Evolutionary conservation across 73 alveolate genomes (phyloP), one percentile per base, ranked within the genome.

Genomic region (Paramecium biaurelia): DNA sequence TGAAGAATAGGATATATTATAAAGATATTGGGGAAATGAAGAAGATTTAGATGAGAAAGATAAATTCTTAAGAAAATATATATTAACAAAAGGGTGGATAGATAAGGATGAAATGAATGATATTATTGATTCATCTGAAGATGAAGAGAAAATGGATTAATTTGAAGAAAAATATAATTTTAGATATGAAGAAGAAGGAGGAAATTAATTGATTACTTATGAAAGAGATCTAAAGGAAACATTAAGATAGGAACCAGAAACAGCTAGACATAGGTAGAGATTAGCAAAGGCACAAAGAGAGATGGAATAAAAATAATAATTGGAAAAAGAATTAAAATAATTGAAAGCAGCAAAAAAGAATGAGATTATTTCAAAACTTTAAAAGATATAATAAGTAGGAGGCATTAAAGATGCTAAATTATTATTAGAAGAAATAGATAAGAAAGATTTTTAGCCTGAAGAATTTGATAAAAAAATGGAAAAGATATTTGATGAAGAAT

Each of bases 31-130:
- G 92, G 94, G 90, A 20, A 42, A 89, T 72, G 92, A 32, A 68
- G 24, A 42, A 28, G 47, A 89, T 23, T 82, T 89, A 6, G 92
- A 89, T 43, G 94, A 72, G n/a, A 89, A 76, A 70, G 94, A 89
- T 89, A 89, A 47, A 70, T 89, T 89, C 45, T 45, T 89, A n/a
- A 89, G 94, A 89, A 89, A 89, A 43, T 89, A 70, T 70, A 89
- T 89, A 11, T 72, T 87, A 68, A 87, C 93, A 24, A 87, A 87
- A 87, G 93, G 93, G 6, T 87, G 93, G 94, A 63, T 89, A 10
- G 90, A 89, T 89, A 89, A 63, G 47, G 94, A 89, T 21, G 94
- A 89, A 10, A 45, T 70, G 79, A 59, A 68, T 45, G 84, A 89
- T 18, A 57, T 89, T 24, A 53, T 70, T 14, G 94, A 89, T 70